Base-by-base conservation (phyloP, 345 rosid genomes). In the Melastoma malabathricum region DNA sequence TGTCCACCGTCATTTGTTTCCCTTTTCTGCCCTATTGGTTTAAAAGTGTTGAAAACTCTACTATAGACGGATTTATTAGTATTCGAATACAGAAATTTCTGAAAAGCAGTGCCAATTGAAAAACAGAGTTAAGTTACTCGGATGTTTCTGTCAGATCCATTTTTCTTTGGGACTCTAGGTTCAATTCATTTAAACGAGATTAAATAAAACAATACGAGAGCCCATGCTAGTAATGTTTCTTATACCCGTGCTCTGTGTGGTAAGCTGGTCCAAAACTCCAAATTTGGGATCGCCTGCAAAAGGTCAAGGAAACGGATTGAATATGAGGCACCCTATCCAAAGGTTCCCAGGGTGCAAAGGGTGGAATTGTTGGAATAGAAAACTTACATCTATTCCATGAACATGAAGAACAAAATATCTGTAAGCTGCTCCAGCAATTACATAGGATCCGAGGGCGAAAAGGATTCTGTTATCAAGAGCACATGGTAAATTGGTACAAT, bases 241-340 rank as follows among this genome's bases (percentile, higher is more conserved):
- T 29, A 9, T 76, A 92, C 97, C 86, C 83, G 86, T 46, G 60
- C 72, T 67, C 75, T 84, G 54, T 70, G 95, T 10, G 88, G 97
- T 64, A 84, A 38, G 66, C 78, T 71, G 61, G 58, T 64, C 98
- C 98, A 92, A 54, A 83, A 68, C 61, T 81, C 94, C 68, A 76
- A 34, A 72, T 87, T 87, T 0, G 97, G 98, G 59, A 92, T 68
- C 47, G 72, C 75, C 98, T 92, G 72, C 58, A 59, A 54, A 64
- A 68, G 34, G 12, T 34, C 41, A 5, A 34, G 41, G 10, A 34
- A 34, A 34, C 41, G 2, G 41, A 34, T 8, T 5, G 41, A 34
- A 6, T 34, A 34, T 12, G 41, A 34, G 12, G 41, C 10, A 34
- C 12, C 41, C 41, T 6, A 34, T 34, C 41, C 41, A 34, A 12